Evolutionary conservation across 2,329 filamentous ascomycete genomes (phyloP).

Genomic region (Venturia oleaginea): DNA sequence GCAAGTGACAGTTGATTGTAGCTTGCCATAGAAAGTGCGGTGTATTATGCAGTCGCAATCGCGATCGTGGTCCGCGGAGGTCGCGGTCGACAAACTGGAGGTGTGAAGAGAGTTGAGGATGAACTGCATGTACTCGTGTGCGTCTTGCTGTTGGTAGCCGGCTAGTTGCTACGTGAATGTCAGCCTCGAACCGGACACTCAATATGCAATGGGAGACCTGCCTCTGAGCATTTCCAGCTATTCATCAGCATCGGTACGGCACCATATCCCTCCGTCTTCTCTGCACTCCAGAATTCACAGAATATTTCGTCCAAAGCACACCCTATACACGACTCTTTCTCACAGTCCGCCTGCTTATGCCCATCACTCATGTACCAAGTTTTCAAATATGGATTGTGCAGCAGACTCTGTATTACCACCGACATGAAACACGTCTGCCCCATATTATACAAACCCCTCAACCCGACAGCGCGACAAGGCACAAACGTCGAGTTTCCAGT

Average conservation of each 20-base stretch:
- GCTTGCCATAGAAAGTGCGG: constrained; percentile 86
- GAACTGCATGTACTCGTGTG: constrained; percentile 95
- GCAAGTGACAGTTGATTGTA: constrained; percentile 84
- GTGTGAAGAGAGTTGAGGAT: constrained; percentile 78
- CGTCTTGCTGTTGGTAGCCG: constrained; percentile 91
- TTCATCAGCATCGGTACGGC: constrained; percentile 81
- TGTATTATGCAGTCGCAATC: constrained; percentile 84
- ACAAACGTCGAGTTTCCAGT: constrained; percentile 67
- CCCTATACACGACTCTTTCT: constrained; percentile 42
- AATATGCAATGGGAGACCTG: constrained; percentile 29
- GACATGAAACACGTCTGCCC: constrained; percentile 99
- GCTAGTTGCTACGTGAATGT: constrained; percentile 40
- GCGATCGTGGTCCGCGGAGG: constrained; percentile 38
- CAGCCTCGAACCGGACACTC: constrained; percentile 36
- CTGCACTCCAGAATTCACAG: constrained; percentile 55
- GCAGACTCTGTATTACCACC: constrained; percentile 83
- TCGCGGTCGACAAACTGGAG: constrained; percentile 25
- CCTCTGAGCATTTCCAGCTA: constrained; percentile 74
- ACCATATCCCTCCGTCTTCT: constrained; percentile 81
- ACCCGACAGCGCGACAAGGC: constrained; percentile 76
- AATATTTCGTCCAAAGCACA: constrained; percentile 56
- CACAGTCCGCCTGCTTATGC: constrained; percentile 65
- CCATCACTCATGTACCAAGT: constrained; percentile 90
- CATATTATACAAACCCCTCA: constrained; percentile 91
- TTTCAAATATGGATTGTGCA: constrained; percentile 85